Conservation (phyloP, 495 filamentous ascomycete genomes). For the Glonium stellatum region DNA sequence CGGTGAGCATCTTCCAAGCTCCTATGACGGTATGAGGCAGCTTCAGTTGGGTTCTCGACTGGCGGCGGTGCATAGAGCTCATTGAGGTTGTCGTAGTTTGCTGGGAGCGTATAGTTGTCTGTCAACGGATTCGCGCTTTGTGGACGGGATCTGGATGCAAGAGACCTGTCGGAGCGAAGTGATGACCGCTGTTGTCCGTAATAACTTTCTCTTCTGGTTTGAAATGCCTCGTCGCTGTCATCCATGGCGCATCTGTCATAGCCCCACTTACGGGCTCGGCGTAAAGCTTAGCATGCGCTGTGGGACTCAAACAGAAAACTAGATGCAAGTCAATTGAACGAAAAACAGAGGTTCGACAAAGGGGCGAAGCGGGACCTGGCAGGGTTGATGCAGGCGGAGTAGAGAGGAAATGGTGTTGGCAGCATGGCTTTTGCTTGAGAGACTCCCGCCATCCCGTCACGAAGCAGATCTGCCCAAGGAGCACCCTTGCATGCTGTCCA, state of each 20-base stretch:
- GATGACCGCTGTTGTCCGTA: slow-evolving; percentile 28
- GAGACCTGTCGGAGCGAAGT: slow-evolving; percentile 19
- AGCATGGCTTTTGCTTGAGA: too few relatives aligned
- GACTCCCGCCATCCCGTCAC: too few relatives aligned
- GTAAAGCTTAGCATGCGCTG: not conserved
- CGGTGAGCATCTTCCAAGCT: slow-evolving; percentile 13
- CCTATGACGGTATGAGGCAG: slow-evolving; percentile 1
- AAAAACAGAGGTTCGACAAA: not conserved
- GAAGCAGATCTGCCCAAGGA: too few relatives aligned
- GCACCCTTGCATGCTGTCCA: too few relatives aligned
- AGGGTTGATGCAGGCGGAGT: not conserved
- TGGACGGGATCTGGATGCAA: slow-evolving; percentile 9
- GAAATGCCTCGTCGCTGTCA: slow-evolving; percentile 16
- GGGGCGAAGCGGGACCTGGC: not conserved
- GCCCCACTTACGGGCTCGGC: not conserved
- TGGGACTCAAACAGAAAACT: not conserved
- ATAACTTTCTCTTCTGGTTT: slow-evolving; percentile 16
- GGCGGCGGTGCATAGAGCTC: slow-evolving; percentile 19
- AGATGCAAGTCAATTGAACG: not conserved
- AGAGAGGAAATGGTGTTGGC: not conserved
- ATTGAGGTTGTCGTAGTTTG: slow-evolving; percentile 19
- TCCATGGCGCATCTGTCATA: slow-evolving; percentile 6
- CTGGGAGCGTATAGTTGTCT: slow-evolving; percentile 16
- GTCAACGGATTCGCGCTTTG: not conserved
- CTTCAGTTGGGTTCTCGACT: slow-evolving; percentile 18